These are phyloP conservation scores for Discostella stelligera DNA, from an alignment of 352 stramenopile genomes.

Conservation along the genomic window DNA sequence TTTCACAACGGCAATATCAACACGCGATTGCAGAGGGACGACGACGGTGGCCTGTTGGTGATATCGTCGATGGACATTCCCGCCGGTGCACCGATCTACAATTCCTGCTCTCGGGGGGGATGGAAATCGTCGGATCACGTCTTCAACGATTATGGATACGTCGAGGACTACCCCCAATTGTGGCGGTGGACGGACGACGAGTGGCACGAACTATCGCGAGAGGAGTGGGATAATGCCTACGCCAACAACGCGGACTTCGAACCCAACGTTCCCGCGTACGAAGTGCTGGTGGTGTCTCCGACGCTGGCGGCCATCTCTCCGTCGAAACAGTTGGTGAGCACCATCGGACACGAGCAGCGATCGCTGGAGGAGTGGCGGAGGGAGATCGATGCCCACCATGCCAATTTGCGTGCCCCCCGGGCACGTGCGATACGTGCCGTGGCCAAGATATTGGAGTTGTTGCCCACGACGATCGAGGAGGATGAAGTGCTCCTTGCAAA, in stretches of 20 bases:
- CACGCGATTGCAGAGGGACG: constrained; percentile 19
- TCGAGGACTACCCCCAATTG: constrained; percentile 47
- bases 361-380: constrained; percentile 42
- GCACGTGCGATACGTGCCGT: constrained; percentile 27
- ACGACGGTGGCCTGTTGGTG: constrained; percentile 24
- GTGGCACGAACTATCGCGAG: constrained; percentile 4
- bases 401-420: constrained; percentile 17
- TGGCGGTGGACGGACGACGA: constrained; percentile 41
- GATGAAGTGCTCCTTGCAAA: constrained; percentile 30
- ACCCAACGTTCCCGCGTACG: constrained; percentile 40
- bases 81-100: constrained; percentile 27
- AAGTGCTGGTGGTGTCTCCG: constrained; percentile 40
- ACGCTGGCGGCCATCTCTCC: constrained; percentile 33
- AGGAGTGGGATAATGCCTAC: constrained; percentile 25
- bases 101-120: constrained; percentile 35
- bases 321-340: constrained; percentile 27
- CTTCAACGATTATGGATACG: constrained; percentile 46
- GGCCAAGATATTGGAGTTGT: constrained; percentile 12
- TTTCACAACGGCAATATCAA: constrained; percentile 50
- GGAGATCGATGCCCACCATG: constrained; percentile 36
- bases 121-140: constrained; percentile 29
- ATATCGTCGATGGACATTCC: constrained; percentile 31
- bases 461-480: constrained; percentile 45
- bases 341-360: constrained; percentile 29
- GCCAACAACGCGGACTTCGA: constrained; percentile 3